These are phyloP conservation scores for Marsdenia floribunda DNA, from an alignment of 257 asterid species.

Conservation along the genomic window DNA sequence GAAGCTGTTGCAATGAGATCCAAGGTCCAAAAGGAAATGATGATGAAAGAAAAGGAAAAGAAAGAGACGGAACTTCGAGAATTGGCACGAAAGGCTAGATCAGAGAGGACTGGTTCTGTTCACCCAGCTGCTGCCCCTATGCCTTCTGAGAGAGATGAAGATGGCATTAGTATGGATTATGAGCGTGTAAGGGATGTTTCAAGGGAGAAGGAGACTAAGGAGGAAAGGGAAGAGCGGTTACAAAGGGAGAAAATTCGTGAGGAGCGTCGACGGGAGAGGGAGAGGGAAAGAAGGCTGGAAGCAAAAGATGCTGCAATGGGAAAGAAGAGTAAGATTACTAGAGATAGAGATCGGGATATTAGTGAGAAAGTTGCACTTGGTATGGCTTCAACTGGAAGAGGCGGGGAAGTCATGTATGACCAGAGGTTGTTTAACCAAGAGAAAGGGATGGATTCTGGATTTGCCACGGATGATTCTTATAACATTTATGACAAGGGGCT, in stretches of 20 bases:
- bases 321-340: constrained; percentile 78
- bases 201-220: constrained; percentile 64
- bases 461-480: constrained; percentile 72
- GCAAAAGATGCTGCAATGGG: constrained; percentile 90
- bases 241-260: constrained; percentile 82
- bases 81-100: constrained; percentile 84
- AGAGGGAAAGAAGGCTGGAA: constrained; percentile 85
- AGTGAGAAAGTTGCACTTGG: constrained; percentile 92
- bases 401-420: constrained; percentile 82
- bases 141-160: constrained; percentile 69
- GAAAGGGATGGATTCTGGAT: constrained; percentile 91
- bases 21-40: constrained; percentile 88
- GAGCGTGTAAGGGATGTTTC: constrained; percentile 56
- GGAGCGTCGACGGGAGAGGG: constrained; percentile 83
- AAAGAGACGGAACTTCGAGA: constrained; percentile 76
- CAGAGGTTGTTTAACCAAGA: constrained; percentile 87
- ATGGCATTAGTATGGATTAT: constrained; percentile 50
- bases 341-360: constrained; percentile 84
- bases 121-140: constrained; percentile 41
- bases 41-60: constrained; percentile 88
- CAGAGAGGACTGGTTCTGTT: constrained; percentile 69
- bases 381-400: constrained; percentile 60
- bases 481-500: constrained; percentile 79
- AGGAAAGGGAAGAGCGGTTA: constrained; percentile 59
- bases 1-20: constrained; percentile 92